Percentiles rank a stretch among this genome's conserved stretches.
Evolutionary conservation across 768 basidiomycete genomes (phyloP).

Genomic region (Coprinopsis strossmayeri): DNA sequence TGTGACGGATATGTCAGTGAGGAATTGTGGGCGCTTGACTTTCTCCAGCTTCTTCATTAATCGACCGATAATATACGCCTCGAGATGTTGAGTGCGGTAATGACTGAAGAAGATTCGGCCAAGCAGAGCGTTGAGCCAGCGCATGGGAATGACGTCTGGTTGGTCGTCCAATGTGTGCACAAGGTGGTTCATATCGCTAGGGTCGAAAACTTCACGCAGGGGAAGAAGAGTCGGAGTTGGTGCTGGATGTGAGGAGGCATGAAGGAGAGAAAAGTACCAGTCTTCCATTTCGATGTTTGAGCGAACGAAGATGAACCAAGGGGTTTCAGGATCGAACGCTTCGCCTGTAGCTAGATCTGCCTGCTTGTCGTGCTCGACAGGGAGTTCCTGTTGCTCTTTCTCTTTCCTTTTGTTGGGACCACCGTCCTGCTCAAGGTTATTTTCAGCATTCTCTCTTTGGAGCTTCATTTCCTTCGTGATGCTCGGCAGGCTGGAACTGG

Average conservation of each 20-base stretch:
- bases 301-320: slow-evolving; percentile 93
- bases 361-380: slow-evolving; percentile 31
- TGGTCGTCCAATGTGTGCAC: slow-evolving; percentile 85
- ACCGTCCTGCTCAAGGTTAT: slow-evolving; percentile 21
- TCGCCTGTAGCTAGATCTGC: slow-evolving; percentile 44
- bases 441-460: slow-evolving; percentile 26
- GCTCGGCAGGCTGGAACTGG: slow-evolving; percentile 37
- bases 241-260: slow-evolving; percentile 60
- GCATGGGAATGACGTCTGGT: slow-evolving; percentile 94
- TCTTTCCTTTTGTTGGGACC: slow-evolving; percentile 25
- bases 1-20: slow-evolving; percentile 78
- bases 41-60: slow-evolving; percentile 93
- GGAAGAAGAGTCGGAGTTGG: slow-evolving; percentile 57
- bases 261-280: slow-evolving; percentile 83
- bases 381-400: slow-evolving; percentile 28
- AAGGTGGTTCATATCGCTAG: slow-evolving; percentile 76
- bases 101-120: slow-evolving; percentile 91
- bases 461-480: slow-evolving; percentile 47
- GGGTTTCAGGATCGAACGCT: slow-evolving; percentile 44
- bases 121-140: slow-evolving; percentile 93
- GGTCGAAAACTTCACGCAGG: slow-evolving; percentile 58
- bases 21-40: slow-evolving; percentile 82
- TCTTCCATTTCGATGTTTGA: slow-evolving; percentile 94
- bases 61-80: slow-evolving; percentile 77
- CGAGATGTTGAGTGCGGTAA: slow-evolving; percentile 78